These are phyloP conservation scores for Russula griseocarnosa DNA, from an alignment of 768 basidiomycete genomes.

Conservation along the genomic window DNA sequence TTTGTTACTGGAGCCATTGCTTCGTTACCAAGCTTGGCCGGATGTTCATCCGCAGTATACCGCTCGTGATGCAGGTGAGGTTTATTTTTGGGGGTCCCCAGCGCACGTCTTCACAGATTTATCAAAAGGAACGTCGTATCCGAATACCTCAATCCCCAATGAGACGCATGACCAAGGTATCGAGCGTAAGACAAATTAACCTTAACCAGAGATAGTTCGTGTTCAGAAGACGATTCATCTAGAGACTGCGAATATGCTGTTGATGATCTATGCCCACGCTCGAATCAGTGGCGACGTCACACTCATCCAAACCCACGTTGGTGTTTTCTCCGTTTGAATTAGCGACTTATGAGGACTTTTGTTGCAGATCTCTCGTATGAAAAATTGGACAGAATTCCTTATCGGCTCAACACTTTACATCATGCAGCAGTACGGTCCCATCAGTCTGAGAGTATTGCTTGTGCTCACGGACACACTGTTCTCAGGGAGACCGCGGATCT, in stretches of 20 bases:
- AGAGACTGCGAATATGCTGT: conserved; percentile 27
- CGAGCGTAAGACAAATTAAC: conserved; percentile 14
- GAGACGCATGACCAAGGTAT: conserved; percentile 16
- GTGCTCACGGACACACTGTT: background rate
- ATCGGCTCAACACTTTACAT: conserved; percentile 8
- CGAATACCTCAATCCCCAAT: background rate
- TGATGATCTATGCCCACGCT: conserved; percentile 24
- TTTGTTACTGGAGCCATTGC: conserved; percentile 21
- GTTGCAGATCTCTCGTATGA: conserved; percentile 13
- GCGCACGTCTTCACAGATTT: background rate
- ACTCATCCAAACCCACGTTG: conserved; percentile 8
- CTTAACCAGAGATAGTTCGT: background rate
- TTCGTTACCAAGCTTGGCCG: conserved; percentile 17
- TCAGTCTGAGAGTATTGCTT: background rate
- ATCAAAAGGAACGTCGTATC: conserved; percentile 10
- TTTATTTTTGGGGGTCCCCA: background rate
- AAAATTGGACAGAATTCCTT: conserved; percentile 20
- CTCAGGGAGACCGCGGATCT: conserved; percentile 11
- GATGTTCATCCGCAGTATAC: conserved; percentile 14
- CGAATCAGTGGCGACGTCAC: conserved; percentile 6
- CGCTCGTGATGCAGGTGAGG: conserved; percentile 21
- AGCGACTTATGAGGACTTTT: background rate
- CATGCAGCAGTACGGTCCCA: conserved; percentile 7
- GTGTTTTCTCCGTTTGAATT: background rate
- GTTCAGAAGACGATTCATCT: background rate